A percentile compares a stretch with the other conserved stretches of the same genome.
phyloP scores from a whole-genome alignment of 2,329 filamentous ascomycete genomes.

The Fusarium buxicola region DNA sequence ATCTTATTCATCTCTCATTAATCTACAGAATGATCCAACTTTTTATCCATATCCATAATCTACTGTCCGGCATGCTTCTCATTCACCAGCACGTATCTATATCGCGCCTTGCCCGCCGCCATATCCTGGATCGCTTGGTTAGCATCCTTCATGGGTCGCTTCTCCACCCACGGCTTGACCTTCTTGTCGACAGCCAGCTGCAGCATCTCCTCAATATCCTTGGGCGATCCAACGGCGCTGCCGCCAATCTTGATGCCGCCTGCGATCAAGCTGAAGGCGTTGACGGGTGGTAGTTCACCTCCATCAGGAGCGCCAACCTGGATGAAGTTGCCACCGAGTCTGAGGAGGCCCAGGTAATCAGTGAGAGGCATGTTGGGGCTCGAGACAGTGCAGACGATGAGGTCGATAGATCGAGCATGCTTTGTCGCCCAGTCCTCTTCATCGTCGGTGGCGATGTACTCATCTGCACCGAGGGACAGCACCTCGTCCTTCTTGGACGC shows the following conservation, averaged over 20 bases:
- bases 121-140: conserved; percentile 67
- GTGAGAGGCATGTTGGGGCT: conserved; percentile 66
- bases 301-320: conserved; percentile 63
- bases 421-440: conserved; percentile 66
- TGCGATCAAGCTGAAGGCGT: conserved; percentile 39
- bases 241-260: conserved; percentile 58
- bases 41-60: conserved; percentile 6
- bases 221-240: conserved; percentile 60
- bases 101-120: conserved; percentile 63
- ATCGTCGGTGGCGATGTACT: conserved; percentile 55
- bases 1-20: conserved; percentile 23
- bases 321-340: conserved; percentile 69
- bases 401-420: conserved; percentile 62
- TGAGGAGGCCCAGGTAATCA: conserved; percentile 70
- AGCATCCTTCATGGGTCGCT: conserved; percentile 64
- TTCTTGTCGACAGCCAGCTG: conserved; percentile 66
- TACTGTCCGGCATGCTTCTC: conserved; percentile 46
- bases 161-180: conserved; percentile 68
- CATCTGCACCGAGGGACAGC: conserved; percentile 66
- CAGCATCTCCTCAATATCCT: conserved; percentile 70
- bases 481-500: conserved; percentile 65
- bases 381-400: conserved; percentile 71
- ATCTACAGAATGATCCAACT: conserved; percentile 11
- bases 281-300: conserved; percentile 41
- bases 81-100: conserved; percentile 60